phyloP scores from a whole-genome alignment of 2,329 filamentous ascomycete species.

The Byssochlamys sp. region DNA sequence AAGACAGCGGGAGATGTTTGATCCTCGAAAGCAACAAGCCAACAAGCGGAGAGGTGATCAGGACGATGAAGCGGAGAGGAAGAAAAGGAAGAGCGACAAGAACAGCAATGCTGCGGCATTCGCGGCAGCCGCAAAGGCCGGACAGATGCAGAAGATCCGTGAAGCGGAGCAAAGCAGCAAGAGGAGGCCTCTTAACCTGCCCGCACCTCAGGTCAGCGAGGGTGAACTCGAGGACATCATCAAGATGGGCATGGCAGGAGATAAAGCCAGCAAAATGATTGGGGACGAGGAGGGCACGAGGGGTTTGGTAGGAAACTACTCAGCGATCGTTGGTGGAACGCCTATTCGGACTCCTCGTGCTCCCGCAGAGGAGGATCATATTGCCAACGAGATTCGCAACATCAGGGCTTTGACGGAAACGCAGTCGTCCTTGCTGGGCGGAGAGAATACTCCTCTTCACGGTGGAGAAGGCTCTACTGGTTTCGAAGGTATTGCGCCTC shows the following conservation, averaged over 20 bases:
- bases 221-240: conserved; percentile 92
- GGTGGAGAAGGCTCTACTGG: conserved; percentile 76
- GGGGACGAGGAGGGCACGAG: conserved; percentile 71
- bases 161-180: conserved; percentile 97
- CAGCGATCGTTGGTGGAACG: conserved; percentile 65
- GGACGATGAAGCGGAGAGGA: conserved; percentile 69
- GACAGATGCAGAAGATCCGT: conserved; percentile 84
- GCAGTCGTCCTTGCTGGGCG: conserved; percentile 83
- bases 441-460: conserved; percentile 82
- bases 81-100: conserved; percentile 83
- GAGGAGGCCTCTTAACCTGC: conserved; percentile 69
- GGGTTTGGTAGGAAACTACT: conserved; percentile 79
- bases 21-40: conserved; percentile 80
- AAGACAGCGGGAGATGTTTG: conserved; percentile 70
- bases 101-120: conserved; percentile 63
- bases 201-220: conserved; percentile 84
- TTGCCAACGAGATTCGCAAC: conserved; percentile 92
- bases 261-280: conserved; percentile 68
- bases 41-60: conserved; percentile 89
- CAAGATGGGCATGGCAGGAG: conserved; percentile 93
- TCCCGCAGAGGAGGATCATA: conserved; percentile 84
- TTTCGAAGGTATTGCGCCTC: conserved; percentile 73
- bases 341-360: conserved; percentile 88
- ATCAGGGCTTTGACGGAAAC: conserved; percentile 86
- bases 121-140: conserved; percentile 83